Evolutionary conservation across 768 basidiomycete genomes (phyloP).

Genomic region (Amanita fuliginea): DNA sequence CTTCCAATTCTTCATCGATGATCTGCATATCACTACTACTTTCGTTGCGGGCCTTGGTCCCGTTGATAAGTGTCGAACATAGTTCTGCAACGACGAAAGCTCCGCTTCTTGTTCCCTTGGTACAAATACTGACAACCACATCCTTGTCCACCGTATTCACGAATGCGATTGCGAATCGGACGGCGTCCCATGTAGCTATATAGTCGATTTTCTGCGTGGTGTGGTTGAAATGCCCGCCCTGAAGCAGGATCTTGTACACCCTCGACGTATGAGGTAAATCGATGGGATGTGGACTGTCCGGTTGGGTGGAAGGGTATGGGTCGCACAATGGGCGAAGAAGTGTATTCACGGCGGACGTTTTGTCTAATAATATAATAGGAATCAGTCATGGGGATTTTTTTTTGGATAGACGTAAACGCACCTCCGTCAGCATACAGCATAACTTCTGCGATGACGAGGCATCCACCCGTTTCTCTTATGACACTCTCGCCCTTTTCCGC

Average conservation of each 20-base stretch:
- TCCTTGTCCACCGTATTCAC: slow-evolving; percentile 42
- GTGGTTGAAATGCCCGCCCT: slow-evolving; percentile 83
- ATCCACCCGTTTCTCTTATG: slow-evolving; percentile 68
- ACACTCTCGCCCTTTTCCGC: slow-evolving; percentile 48
- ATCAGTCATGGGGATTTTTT: not conserved
- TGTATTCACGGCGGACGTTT: slow-evolving; percentile 45
- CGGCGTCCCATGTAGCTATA: slow-evolving; percentile 40
- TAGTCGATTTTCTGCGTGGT: slow-evolving; percentile 41
- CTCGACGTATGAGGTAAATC: slow-evolving; percentile 77
- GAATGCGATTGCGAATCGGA: slow-evolving; percentile 49
- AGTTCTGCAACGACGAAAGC: slow-evolving; percentile 70
- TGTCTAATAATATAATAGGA: slow-evolving; percentile 41
- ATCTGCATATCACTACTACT: not conserved
- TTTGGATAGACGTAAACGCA: slow-evolving; percentile 21
- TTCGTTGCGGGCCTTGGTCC: slow-evolving; percentile 6
- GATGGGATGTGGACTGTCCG: slow-evolving; percentile 46
- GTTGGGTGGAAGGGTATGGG: not conserved
- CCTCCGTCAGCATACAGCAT: slow-evolving; percentile 84
- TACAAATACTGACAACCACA: slow-evolving; percentile 42
- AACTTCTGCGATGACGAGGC: slow-evolving; percentile 67
- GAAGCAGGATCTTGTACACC: slow-evolving; percentile 80
- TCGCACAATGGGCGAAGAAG: slow-evolving; percentile 20
- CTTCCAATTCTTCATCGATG: slow-evolving; percentile 13
- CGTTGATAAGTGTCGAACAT: slow-evolving; percentile 40
- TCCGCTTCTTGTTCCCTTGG: slow-evolving; percentile 44